These are phyloP conservation scores for Haplographium delicatum DNA, from an alignment of 495 filamentous ascomycete genomes.

Conservation along the genomic window DNA sequence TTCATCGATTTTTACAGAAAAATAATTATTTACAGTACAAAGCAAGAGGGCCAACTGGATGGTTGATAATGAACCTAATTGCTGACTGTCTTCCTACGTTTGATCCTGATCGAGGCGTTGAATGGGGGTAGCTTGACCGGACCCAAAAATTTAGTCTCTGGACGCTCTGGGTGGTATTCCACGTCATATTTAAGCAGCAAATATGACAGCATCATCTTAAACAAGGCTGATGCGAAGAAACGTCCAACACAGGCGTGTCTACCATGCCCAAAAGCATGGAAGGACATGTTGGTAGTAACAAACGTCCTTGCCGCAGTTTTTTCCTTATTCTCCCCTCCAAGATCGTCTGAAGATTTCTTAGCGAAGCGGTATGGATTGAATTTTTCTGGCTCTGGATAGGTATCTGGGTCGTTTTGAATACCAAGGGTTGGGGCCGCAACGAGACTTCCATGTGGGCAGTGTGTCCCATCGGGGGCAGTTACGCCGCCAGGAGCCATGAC, in stretches of 20 bases:
- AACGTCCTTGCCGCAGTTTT: not conserved
- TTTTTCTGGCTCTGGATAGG: not conserved
- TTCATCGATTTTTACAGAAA: no score
- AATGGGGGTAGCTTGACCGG: not conserved
- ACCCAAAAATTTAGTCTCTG: not conserved
- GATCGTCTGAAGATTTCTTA: not conserved
- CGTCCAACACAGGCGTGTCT: not conserved
- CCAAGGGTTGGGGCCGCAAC: not conserved
- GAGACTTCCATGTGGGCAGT: not conserved
- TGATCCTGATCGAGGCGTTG: not conserved
- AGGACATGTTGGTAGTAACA: not conserved
- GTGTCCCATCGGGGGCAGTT: not conserved
- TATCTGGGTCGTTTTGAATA: not conserved
- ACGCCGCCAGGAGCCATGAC: not conserved
- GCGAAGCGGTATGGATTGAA: not conserved
- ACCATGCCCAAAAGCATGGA: not conserved
- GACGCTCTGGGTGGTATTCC: not conserved
- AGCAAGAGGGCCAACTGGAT: no score
- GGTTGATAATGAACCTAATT: no score
- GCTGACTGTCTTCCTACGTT: not conserved
- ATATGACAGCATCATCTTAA: not conserved
- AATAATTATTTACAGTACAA: no score
- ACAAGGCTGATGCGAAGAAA: not conserved
- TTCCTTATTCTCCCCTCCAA: not conserved
- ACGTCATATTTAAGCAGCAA: not conserved